Conservation (phyloP, 2,329 filamentous ascomycete genomes). For the Chalara sp. region DNA sequence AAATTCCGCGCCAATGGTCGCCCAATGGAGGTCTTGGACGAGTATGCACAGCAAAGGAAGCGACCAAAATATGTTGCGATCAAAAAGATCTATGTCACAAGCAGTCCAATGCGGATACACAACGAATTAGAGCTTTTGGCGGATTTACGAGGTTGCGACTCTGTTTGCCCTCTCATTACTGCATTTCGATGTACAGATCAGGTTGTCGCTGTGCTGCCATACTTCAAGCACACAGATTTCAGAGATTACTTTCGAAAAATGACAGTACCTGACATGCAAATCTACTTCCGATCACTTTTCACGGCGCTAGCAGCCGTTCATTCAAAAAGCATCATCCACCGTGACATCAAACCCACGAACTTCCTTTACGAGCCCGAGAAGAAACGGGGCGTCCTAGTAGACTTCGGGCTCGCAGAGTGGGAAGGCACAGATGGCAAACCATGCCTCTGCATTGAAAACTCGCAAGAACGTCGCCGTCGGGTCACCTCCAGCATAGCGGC, state of each 20-base stretch:
- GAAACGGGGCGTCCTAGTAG: constrained; percentile 85
- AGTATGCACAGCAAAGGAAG: constrained; percentile 32
- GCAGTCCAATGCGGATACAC: constrained; percentile 84
- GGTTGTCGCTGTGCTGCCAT: constrained; percentile 89
- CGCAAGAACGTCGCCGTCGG: constrained; percentile 53
- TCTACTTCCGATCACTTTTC: constrained; percentile 87
- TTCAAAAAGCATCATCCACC: constrained; percentile 76
- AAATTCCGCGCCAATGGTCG: constrained; percentile 36
- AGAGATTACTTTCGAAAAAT: constrained; percentile 90
- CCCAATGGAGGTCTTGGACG: constrained; percentile 15
- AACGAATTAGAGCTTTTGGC: constrained; percentile 94
- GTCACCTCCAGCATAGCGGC: constrained; percentile 54
- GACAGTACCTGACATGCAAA: constrained; percentile 75
- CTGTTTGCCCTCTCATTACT: constrained; percentile 92
- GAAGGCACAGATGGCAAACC: constrained; percentile 70
- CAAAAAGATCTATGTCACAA: constrained; percentile 99
- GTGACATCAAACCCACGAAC: constrained; percentile 96
- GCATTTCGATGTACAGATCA: constrained; percentile 94
- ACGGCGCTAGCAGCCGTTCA: constrained; percentile 80
- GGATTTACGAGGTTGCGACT: constrained; percentile 73
- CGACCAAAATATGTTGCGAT: constrained; percentile 81
- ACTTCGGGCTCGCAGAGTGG: constrained; percentile 92
- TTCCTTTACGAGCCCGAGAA: constrained; percentile 84
- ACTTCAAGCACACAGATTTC: constrained; percentile 94
- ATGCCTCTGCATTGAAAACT: constrained; percentile 71